Evolutionary conservation across 805 yeast genomes (phyloP).

Genomic region (Pichia paraexigua): DNA sequence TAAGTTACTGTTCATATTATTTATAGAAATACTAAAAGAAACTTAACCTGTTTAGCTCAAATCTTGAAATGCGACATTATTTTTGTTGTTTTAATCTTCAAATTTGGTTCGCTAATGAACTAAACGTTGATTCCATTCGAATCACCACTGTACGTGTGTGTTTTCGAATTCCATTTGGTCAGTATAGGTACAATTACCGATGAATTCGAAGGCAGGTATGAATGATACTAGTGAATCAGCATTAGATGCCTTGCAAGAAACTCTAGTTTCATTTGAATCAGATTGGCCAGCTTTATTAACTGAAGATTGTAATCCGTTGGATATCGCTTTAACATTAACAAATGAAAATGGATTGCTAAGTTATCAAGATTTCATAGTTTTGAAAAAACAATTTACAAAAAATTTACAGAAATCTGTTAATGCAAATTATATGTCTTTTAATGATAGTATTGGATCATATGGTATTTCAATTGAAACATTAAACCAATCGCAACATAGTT

Average conservation of each 20-base stretch:
- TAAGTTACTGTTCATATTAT: background rate
- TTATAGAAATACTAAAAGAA: background rate
- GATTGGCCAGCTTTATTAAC: conserved; percentile 36
- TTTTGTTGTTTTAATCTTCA: background rate
- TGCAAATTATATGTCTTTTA: conserved; percentile 76
- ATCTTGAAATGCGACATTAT: background rate
- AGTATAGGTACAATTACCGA: background rate
- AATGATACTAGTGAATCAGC: background rate
- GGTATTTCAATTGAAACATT: conserved; percentile 59
- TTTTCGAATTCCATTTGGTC: background rate
- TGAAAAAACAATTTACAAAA: conserved; percentile 48
- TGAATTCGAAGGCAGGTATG: background rate
- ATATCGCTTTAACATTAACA: conserved; percentile 70
- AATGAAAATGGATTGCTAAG: conserved; percentile 84
- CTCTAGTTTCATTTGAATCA: conserved; percentile 5
- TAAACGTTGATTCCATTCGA: background rate
- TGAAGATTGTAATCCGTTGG: conserved; percentile 70
- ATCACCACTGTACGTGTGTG: background rate
- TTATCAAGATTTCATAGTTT: conserved; percentile 53
- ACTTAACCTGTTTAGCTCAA: background rate
- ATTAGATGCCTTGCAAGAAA: conserved; percentile 3
- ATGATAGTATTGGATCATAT: conserved; percentile 78
- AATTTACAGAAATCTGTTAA: conserved; percentile 66
- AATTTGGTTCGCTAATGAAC: background rate
- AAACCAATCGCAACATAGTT: conserved; percentile 47